Evolutionary conservation across 1,139 yeast species (phyloP), one percentile per base, ranked within the genome.

Genomic region (Pichia sp.): DNA sequence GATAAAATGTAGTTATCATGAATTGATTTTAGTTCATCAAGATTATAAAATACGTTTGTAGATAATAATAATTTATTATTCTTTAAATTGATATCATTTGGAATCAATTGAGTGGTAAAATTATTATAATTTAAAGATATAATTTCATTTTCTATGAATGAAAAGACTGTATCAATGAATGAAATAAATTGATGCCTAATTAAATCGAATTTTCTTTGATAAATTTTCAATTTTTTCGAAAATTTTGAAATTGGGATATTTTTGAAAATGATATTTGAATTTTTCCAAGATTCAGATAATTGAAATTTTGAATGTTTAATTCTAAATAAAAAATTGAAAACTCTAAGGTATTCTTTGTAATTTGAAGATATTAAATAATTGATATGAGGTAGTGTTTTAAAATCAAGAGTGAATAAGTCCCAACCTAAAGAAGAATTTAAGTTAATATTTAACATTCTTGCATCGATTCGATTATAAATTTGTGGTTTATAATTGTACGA

Each of bases 361-460:
- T 76, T 59, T 35, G 63, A 63, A 45, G 68, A 63, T 31, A 76
- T 47, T 2, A 77, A 57, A 11, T 64, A 49, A 29, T 65, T 60
- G 18, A 82, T 69, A 16, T 76, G 89, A 56, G 74, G 61, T 37
- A 75, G 82, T 5, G 87, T 66, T 39, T 79, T 70, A 58, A 85
- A 91, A 56, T 88, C 96, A 36, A 91, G 65, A 0, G 96, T 87
- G 60, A 91, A 89, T 4, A 85, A 88, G 56, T 89, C 95, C 97
- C 97, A 91, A 0, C 88, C 89, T 38, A 66, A 73, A 46, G 49
- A 67, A 21, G 93, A 93, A 51, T 80, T 75, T 14, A 40, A 33
- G 3, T 78, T 77, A 30, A 80, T 64, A 46, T 78, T 89, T 38
- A 88, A 68, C 36, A 89, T 71, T 35, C 96, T 68, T 0, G 96